These are phyloP conservation scores for Cocos nucifera DNA, from an alignment of 176 grass and related monocot genomes.

Conservation along the genomic window DNA sequence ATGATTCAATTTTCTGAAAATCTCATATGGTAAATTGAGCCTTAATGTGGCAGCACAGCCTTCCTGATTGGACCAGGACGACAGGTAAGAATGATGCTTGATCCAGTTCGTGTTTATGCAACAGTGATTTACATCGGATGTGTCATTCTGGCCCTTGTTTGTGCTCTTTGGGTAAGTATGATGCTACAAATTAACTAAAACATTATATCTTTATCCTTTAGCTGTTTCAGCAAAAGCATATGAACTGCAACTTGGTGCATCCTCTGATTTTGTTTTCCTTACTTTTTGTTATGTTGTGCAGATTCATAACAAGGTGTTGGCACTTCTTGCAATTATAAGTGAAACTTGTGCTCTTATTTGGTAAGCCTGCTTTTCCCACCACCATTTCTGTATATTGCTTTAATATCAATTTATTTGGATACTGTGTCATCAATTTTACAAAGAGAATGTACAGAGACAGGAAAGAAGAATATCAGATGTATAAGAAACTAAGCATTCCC, in stretches of 20 bases:
- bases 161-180: constrained; percentile 68
- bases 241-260: too few species aligned
- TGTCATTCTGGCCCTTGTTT: constrained; percentile 68
- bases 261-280: not conserved
- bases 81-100: constrained; percentile 88
- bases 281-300: constrained; percentile 27
- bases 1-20: too few species aligned
- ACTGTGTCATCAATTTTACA: too few species aligned
- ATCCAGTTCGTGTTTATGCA: constrained; percentile 16
- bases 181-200: not conserved
- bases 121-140: constrained; percentile 56
- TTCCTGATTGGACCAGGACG: constrained; percentile 65
- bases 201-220: too few species aligned
- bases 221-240: not conserved
- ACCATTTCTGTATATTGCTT: too few species aligned
- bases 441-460: too few species aligned
- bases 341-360: constrained; percentile 81
- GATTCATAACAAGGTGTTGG: constrained; percentile 82
- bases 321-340: constrained; percentile 62
- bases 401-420: too few species aligned
- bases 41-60: constrained; percentile 68
- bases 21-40: constrained; percentile 10
- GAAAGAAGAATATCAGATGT: too few species aligned
- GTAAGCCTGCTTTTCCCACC: constrained; percentile 33
- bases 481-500: too few species aligned